Base-by-base conservation (phyloP, 2,329 filamentous ascomycete species). In the Hypoxylon sp. region DNA sequence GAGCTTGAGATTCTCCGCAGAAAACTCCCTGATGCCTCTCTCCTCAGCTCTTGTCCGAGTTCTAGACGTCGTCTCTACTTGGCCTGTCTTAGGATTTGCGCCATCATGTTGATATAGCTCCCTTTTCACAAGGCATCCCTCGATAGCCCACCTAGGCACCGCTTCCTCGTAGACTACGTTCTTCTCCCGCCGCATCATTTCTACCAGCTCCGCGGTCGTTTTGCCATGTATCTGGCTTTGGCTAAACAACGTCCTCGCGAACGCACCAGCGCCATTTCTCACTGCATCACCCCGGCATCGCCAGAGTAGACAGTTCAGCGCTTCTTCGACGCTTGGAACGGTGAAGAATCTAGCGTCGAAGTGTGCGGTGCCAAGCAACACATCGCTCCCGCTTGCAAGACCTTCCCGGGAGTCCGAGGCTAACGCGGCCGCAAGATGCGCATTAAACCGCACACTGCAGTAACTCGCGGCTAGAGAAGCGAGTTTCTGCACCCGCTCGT, bases 81-180 rank as follows among this genome's bases (percentile, higher is more conserved):
- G 48, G 1, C 46, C 54, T 9, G 60, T 61, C 19, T 26, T 37
- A 3, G 60, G 26, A 46, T 65, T 60, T 14, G 22, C 10, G 24
- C 35, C 50, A 14, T 62, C 50, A 13, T 61, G 31, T 10, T 47
- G 58, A 44, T 65, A 56, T 35, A 52, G 22, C 48, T 68, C 65
- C 22, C 55, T 60, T 59, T 71, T 68, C 5, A 68, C 46, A 3
- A 71, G 33, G 35, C 62, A 71, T 42, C 68, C 65, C 26, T 69
- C 63, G 31, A 66, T n/a, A 17, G 63, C 68, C 68, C 68, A 69
- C 14, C 39, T 61, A 6, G 68, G 68, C 14, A 71, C 65, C 5
- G 35, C 47, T 54, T 69, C 63, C 19, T 62, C 63, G 65, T 64
- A 60, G n/a, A 59, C 17, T 2, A 67, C 59, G 14, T 61, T 58